Base-by-base conservation (phyloP, 352 stramenopile species). In the Aphanomyces cochlioides region DNA sequence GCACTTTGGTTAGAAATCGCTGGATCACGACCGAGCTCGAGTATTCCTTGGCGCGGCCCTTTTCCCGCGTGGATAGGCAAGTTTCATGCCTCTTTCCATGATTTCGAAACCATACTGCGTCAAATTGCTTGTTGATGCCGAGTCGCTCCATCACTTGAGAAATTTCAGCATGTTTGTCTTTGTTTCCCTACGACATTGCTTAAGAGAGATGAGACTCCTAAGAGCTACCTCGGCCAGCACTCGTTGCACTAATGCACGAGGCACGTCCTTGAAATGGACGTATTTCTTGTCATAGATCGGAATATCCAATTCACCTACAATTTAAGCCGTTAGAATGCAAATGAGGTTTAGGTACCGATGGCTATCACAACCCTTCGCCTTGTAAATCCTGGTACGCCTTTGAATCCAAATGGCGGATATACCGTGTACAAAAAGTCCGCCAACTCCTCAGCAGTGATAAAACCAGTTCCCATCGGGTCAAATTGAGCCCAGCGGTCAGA, bases 201-300 rank as follows among this genome's bases (percentile, higher is more conserved):
- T n/a, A 28, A 28, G 28, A 28, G 54, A 19, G 10, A 10, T 17
- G 10, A 60, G 28, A n/a, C 28, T 43, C 37, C 10, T 17, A 2
- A 12, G 28, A 67, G 12, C 53, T 56, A 57, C 74, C 77, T 61
- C 54, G 19, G 54, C 54, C 39, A 78, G 53, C 34, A 73, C 59
- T 39, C 72, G 77, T 10, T 75, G 70, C 28, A 84, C 68, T 74
- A 89, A 68, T 36, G 73, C 73, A 7, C 67, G 72, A 43, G 80
- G 78, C 38, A 88, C 78, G 63, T 85, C 73, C 37, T 83, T 71
- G 50, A 87, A 83, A 47, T 85, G 59, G 3, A 85, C 76, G 63
- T 75, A 53, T 38, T 77, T 69, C n/a, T 82, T 75, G 38, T 77
- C 67, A 45, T 77, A 82, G 13, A 83, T 69, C 34, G 61, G 34